phyloP scores from a whole-genome alignment of 2,329 filamentous ascomycete species.

The Bimuria novae-zelandiae region DNA sequence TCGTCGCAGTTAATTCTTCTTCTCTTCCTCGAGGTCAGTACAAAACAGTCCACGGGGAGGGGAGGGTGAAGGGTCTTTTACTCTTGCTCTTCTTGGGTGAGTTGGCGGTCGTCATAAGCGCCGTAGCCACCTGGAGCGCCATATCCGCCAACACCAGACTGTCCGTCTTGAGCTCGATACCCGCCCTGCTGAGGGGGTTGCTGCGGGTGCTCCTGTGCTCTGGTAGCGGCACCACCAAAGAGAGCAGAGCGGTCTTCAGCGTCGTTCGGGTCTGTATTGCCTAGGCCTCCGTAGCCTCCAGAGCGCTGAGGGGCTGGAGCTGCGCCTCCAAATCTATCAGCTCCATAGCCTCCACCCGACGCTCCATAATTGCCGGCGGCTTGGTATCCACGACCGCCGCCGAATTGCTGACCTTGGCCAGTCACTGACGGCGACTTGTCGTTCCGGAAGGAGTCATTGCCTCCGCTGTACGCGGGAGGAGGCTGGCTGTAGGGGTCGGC shows the following conservation, averaged over 20 bases:
- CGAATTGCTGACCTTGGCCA: constrained; percentile 49
- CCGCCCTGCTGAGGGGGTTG: constrained; percentile 35
- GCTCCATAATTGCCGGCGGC: constrained; percentile 33
- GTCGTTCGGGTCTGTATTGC: constrained; percentile 47
- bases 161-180: constrained; percentile 25
- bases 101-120: constrained; percentile 69
- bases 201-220: constrained; percentile 48
- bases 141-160: constrained; percentile 19
- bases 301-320: constrained; percentile 32
- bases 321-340: constrained; percentile 55
- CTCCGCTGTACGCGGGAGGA: constrained; percentile 46
- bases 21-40: constrained; percentile 72
- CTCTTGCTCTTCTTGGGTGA: constrained; percentile 74
- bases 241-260: constrained; percentile 66
- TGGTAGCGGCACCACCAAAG: constrained; percentile 60
- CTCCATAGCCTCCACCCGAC: constrained; percentile 47
- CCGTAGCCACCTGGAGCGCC: constrained; percentile 48
- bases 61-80: no score
- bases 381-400: constrained; percentile 45
- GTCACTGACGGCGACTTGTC: constrained; percentile 52
- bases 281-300: constrained; percentile 48
- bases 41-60: no score
- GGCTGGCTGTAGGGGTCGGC: constrained; percentile 59
- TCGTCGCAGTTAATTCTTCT: constrained; percentile 71
- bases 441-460: constrained; percentile 41